Conservation (phyloP, 164 flowering plant species). For the Stephania cephalantha region DNA sequence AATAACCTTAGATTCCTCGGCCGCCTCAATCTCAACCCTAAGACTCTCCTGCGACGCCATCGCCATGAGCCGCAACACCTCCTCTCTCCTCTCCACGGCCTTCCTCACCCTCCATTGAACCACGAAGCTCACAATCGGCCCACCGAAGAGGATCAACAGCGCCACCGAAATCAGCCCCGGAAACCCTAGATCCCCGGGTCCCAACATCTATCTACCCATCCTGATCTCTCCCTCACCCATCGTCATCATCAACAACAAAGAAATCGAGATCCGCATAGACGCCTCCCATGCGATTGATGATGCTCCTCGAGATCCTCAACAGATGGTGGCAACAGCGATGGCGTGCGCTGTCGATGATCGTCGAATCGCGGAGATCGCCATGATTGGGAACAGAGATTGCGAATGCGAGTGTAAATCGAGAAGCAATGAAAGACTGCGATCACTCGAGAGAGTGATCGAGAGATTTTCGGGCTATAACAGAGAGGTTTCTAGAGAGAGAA, state of each 20-base stretch:
- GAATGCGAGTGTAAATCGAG: neutral
- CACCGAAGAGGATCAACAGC: constrained; percentile 11
- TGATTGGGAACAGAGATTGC: neutral
- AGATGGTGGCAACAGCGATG: neutral
- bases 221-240: neutral
- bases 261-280: neutral
- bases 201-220: constrained; percentile 50
- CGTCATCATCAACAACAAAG: neutral
- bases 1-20: constrained; percentile 13
- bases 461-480: neutral
- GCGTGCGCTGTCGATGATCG: neutral
- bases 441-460: neutral
- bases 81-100: constrained; percentile 47
- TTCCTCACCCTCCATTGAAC: constrained; percentile 53
- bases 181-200: constrained; percentile 60
- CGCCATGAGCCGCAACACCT: constrained; percentile 52
- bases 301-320: neutral
- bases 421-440: neutral
- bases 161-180: constrained; percentile 27
- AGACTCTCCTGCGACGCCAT: constrained; percentile 59
- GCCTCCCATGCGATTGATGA: neutral
- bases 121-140: constrained; percentile 30
- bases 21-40: constrained; percentile 61
- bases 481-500: neutral
- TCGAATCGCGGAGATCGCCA: neutral